Conservation (phyloP, 306 rosid genomes). For the Castanea mollissima region DNA sequence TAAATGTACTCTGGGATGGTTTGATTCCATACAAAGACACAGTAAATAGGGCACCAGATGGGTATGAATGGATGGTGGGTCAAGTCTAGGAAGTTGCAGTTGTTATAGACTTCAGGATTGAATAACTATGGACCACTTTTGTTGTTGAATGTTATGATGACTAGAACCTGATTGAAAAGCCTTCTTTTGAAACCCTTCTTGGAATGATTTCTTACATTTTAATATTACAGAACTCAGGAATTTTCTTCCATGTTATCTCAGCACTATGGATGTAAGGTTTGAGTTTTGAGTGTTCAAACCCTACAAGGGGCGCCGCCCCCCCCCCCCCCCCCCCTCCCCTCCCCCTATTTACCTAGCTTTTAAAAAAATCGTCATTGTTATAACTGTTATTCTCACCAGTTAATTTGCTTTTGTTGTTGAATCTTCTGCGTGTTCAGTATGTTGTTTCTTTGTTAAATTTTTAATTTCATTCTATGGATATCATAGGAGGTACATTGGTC, state of each 20-base stretch:
- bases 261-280: too few relatives aligned
- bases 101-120: neutral
- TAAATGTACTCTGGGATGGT: neutral
- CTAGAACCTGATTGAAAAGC: neutral
- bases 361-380: neutral
- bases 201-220: neutral
- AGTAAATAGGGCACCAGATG: neutral
- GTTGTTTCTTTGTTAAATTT: neutral
- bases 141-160: neutral
- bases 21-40: neutral
- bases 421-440: neutral
- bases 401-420: neutral
- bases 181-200: neutral
- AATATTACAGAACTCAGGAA: neutral
- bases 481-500: constrained; percentile 94
- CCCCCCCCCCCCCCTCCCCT: fast-evolving
- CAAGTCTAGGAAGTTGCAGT: neutral
- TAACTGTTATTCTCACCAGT: neutral
- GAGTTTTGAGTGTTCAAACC: too few relatives aligned
- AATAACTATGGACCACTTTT: neutral
- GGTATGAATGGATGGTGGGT: neutral
- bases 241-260: neutral
- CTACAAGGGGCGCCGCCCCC: too few relatives aligned
- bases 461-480: constrained; percentile 6
- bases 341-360: too few relatives aligned